A percentile compares a stretch with the other conserved stretches of the same genome.
Conservation (phyloP, 2,329 filamentous ascomycete species). For the Gaeumannomyces tritici region DNA sequence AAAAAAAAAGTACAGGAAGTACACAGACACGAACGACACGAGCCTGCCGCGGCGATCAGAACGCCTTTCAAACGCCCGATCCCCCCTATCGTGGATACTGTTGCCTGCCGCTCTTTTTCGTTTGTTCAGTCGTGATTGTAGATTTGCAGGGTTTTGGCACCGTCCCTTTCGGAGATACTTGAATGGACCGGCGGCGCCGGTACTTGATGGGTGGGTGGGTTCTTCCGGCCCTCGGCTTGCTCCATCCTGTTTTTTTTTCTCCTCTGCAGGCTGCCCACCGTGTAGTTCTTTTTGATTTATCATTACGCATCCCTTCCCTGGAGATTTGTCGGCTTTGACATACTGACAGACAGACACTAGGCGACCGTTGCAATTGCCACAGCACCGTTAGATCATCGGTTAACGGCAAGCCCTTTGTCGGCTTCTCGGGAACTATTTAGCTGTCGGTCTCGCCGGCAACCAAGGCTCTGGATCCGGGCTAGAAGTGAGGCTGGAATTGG, state of each 20-base stretch:
- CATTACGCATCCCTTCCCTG: not conserved
- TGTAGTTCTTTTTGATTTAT: not conserved
- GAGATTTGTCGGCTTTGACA: not conserved
- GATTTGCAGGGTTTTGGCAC: too few species aligned
- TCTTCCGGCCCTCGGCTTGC: not conserved
- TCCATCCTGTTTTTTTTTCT: conserved; percentile 5
- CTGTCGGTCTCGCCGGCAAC: not conserved
- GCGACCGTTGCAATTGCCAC: not conserved
- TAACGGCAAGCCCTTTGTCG: not conserved
- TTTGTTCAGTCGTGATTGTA: not conserved
- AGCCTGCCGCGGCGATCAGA: not conserved
- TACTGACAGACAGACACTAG: not conserved
- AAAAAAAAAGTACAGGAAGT: not conserved
- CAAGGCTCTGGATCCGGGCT: too few species aligned
- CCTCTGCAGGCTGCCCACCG: conserved; percentile 1
- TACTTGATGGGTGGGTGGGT: not conserved
- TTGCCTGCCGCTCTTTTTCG: too few species aligned
- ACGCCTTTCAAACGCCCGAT: not conserved
- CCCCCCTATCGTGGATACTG: not conserved
- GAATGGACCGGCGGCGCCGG: not conserved
- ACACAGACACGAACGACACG: not conserved
- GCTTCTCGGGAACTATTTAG: not conserved
- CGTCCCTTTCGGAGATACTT: not conserved
- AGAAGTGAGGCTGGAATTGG: too few species aligned
- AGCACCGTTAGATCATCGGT: not conserved